phyloP scores from a whole-genome alignment of 177 flowering plant genomes.

The Vitis hybrid region DNA sequence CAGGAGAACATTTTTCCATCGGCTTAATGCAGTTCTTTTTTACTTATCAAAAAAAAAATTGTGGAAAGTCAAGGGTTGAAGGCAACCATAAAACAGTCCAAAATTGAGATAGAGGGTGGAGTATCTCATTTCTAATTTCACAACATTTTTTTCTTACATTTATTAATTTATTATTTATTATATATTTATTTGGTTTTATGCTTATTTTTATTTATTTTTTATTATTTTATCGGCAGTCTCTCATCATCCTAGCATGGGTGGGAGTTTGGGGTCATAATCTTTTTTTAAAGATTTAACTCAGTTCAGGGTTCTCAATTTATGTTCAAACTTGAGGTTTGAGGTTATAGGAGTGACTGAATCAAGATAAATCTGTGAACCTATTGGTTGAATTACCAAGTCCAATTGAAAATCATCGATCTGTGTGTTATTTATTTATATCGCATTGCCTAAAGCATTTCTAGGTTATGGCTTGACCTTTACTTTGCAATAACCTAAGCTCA shows the following conservation, averaged over 20 bases:
- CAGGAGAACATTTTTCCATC: too few species aligned
- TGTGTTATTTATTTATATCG: too few species aligned
- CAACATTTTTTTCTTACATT: neutral
- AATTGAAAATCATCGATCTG: too few species aligned
- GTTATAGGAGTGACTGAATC: neutral
- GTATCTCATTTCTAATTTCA: neutral
- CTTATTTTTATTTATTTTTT: neutral
- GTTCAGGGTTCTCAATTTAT: neutral
- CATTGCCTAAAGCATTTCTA: neutral
- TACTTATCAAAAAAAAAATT: too few species aligned
- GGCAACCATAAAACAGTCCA: neutral
- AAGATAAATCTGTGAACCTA: too few species aligned
- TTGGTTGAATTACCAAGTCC: too few species aligned
- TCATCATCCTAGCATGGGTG: too few species aligned
- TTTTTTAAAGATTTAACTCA: neutral
- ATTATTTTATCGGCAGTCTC: neutral
- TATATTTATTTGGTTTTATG: too few species aligned
- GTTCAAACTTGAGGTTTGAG: neutral
- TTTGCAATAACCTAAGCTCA: neutral
- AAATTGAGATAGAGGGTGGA: neutral
- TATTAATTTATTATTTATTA: neutral
- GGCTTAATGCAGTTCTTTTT: too few species aligned
- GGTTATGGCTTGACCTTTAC: neutral
- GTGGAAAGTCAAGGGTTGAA: neutral
- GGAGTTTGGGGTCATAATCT: too few species aligned